Evolutionary conservation across 139 green algal species (phyloP).

Genomic region (Auxenochlorella pyrenoidosa): DNA sequence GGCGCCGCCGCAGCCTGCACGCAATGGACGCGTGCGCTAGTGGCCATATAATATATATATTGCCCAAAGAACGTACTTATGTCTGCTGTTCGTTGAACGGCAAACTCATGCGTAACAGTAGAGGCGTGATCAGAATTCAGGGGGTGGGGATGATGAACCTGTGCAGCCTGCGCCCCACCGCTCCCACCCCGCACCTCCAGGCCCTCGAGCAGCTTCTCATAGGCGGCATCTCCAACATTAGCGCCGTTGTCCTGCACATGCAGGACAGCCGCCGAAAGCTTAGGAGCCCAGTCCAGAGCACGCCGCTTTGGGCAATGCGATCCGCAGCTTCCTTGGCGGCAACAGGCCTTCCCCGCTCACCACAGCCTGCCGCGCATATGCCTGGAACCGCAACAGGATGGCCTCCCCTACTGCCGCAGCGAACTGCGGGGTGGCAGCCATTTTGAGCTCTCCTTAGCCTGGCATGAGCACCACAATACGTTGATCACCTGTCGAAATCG

Average conservation of each 20-base stretch:
- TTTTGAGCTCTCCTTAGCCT: too few relatives aligned
- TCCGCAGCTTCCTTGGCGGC: too few relatives aligned
- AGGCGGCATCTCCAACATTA: slow-evolving; percentile 25
- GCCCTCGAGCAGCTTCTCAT: slow-evolving; percentile 47
- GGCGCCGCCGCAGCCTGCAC: slow-evolving; percentile 40
- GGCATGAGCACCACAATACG: too few relatives aligned
- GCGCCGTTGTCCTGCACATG: slow-evolving; percentile 44
- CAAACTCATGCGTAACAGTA: neutral
- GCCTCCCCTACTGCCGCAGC: slow-evolving; percentile 33
- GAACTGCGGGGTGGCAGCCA: neutral
- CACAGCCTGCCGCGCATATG: slow-evolving; percentile 24
- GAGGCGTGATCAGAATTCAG: neutral
- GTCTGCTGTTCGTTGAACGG: too few relatives aligned
- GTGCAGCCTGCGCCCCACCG: neutral
- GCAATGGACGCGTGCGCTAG: neutral
- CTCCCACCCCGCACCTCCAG: slow-evolving; percentile 11
- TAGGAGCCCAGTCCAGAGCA: neutral
- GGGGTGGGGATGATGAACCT: neutral
- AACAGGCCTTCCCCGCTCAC: neutral
- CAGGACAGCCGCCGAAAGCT: neutral
- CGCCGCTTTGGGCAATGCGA: neutral
- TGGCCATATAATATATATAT: neutral
- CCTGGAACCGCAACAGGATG: slow-evolving; percentile 21
- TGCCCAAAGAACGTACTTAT: too few relatives aligned
- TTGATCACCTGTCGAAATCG: too few relatives aligned